These are phyloP conservation scores for Fusarium solani-melongenae DNA, from an alignment of 2,329 filamentous ascomycete species.

Conservation along the genomic window DNA sequence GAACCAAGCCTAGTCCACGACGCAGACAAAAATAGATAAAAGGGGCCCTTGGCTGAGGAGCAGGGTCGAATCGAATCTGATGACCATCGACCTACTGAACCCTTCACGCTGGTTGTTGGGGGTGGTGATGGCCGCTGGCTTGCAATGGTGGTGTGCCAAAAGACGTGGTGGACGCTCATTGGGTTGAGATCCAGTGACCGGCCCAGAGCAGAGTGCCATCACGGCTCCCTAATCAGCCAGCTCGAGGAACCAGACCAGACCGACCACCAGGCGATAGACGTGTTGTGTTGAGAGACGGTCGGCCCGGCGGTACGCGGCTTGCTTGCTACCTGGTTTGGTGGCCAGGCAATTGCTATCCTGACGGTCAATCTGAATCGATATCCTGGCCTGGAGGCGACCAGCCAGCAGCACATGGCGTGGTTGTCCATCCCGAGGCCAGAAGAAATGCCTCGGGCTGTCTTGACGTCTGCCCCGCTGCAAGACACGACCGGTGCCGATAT, in stretches of 20 bases:
- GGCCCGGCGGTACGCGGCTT: slow-evolving; percentile 33
- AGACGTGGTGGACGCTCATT: slow-evolving; percentile 52
- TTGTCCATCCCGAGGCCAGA: slow-evolving; percentile 3
- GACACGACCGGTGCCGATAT: slow-evolving; percentile 19
- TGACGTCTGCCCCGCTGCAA: slow-evolving; percentile 1
- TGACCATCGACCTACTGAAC: slow-evolving; percentile 33
- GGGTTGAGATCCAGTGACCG: slow-evolving; percentile 41
- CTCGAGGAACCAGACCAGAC: slow-evolving; percentile 10
- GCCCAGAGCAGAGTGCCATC: slow-evolving; percentile 38
- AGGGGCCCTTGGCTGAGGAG: slow-evolving; percentile 12
- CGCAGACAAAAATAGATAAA: slow-evolving; percentile 23
- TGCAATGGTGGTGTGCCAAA: slow-evolving; percentile 44
- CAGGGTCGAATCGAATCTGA: slow-evolving; percentile 20
- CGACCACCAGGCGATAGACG: slow-evolving; percentile 1
- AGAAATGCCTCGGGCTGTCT: slow-evolving; percentile 10
- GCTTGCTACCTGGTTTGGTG: background rate
- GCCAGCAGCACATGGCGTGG: slow-evolving; percentile 7
- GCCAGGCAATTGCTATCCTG: slow-evolving; percentile 12
- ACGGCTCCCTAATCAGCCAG: slow-evolving; percentile 17
- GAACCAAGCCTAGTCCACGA: background rate
- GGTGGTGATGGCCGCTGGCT: slow-evolving; percentile 35
- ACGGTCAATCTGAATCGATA: slow-evolving; percentile 3
- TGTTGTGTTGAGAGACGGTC: slow-evolving; percentile 21
- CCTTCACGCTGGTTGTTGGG: slow-evolving; percentile 32
- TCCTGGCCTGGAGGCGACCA: slow-evolving; percentile 1